These are phyloP conservation scores for Schoenoplectus tabernaemontani DNA, from an alignment of 202 grass and related monocot genomes.

Conservation along the genomic window DNA sequence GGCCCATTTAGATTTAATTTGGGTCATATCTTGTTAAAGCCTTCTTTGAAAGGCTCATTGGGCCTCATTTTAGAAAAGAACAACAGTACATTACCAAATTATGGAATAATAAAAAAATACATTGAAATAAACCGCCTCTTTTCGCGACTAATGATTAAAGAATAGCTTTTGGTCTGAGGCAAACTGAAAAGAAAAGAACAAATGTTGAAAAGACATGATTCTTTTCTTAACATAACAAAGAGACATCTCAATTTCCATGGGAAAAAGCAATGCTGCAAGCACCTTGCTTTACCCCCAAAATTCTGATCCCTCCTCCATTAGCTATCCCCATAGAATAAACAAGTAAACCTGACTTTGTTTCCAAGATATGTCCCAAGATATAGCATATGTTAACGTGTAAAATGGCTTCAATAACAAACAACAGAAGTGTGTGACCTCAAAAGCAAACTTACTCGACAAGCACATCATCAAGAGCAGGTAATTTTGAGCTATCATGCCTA, in stretches of 20 bases:
- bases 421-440: constrained; percentile 18
- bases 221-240: constrained; percentile 25
- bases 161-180: not conserved
- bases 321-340: constrained; percentile 14
- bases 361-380: constrained; percentile 33
- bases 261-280: constrained; percentile 37
- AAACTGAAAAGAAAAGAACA: constrained; percentile 1
- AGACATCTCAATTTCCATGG: constrained; percentile 26
- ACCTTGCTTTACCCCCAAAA: constrained; percentile 32
- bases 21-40: no score
- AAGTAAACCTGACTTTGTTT: constrained; percentile 29
- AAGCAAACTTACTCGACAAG: no score
- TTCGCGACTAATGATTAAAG: not conserved
- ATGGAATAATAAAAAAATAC: no score
- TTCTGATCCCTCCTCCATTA: constrained; percentile 30
- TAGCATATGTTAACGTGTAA: constrained; percentile 1
- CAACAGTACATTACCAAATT: no score
- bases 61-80: not conserved
- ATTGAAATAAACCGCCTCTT: no score
- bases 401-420: constrained; percentile 18
- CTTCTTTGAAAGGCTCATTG: not conserved
- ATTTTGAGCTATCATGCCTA: no score
- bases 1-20: no score
- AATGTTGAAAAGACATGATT: constrained; percentile 10
- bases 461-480: no score